These are phyloP conservation scores for Populus alba DNA, from an alignment of 345 rosid genomes.

Conservation along the genomic window DNA sequence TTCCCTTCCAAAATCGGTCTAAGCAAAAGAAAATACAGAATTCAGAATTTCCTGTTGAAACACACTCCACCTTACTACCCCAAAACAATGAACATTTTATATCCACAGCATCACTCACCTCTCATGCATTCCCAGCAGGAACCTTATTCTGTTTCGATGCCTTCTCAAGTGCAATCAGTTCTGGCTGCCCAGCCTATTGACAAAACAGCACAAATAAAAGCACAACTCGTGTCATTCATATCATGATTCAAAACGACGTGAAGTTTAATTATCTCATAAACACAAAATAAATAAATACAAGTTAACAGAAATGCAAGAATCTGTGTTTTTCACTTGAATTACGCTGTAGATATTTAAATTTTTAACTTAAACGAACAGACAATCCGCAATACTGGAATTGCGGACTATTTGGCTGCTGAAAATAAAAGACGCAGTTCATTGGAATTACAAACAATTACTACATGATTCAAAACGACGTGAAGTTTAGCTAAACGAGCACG, in stretches of 20 bases:
- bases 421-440: background rate
- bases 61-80: background rate
- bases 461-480: background rate
- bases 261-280: background rate
- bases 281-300: background rate
- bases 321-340: too few relatives aligned
- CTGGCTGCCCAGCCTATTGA: constrained; percentile 77
- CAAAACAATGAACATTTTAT: background rate
- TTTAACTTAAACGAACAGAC: background rate
- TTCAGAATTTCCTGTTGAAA: background rate
- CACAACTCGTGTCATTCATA: background rate
- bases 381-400: background rate
- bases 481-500: background rate
- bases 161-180: constrained; percentile 84
- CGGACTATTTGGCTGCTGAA: background rate
- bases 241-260: too few relatives aligned
- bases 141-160: constrained; percentile 77
- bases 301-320: background rate
- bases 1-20: constrained; percentile 91
- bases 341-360: too few relatives aligned
- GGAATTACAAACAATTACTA: background rate
- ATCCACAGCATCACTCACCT: constrained; percentile 44
- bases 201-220: background rate
- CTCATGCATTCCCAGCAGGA: constrained; percentile 84
- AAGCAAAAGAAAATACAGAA: constrained; percentile 2